phyloP scores from a whole-genome alignment of 2,329 filamentous ascomycete species.

The Daldinia sp. region DNA sequence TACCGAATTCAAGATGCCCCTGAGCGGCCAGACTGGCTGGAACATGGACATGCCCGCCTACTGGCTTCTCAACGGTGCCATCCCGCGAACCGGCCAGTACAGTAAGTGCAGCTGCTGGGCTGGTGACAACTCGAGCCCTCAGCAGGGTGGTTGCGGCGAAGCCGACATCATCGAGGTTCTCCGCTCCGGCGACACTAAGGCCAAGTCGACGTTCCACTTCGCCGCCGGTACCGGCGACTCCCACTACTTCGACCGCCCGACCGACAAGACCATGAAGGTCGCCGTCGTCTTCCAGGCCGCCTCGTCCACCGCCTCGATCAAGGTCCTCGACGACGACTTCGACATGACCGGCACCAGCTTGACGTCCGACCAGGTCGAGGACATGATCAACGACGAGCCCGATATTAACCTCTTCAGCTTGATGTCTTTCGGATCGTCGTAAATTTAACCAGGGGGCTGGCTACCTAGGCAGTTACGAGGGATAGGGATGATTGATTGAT shows the following conservation, averaged over 20 bases:
- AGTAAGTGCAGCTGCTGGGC: slow-evolving; percentile 76
- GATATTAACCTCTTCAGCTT: slow-evolving; percentile 41
- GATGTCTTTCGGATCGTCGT: slow-evolving; percentile 40
- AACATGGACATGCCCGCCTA: slow-evolving; percentile 75
- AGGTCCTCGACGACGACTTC: slow-evolving; percentile 55
- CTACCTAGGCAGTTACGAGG: too few species aligned
- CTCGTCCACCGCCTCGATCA: slow-evolving; percentile 63
- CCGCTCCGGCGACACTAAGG: slow-evolving; percentile 67
- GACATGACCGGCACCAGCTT: slow-evolving; percentile 52
- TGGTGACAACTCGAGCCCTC: slow-evolving; percentile 46
- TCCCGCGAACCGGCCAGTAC: slow-evolving; percentile 76
- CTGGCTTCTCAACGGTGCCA: slow-evolving; percentile 78
- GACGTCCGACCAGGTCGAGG: slow-evolving; percentile 50
- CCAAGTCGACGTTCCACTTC: slow-evolving; percentile 75
- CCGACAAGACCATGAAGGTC: slow-evolving; percentile 65
- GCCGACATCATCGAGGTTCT: slow-evolving; percentile 80
- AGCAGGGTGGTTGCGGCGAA: slow-evolving; percentile 70
- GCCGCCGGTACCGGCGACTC: slow-evolving; percentile 70
- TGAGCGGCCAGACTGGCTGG: slow-evolving; percentile 59
- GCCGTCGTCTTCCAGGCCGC: slow-evolving; percentile 67
- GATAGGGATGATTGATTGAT: background rate
- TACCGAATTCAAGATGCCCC: slow-evolving; percentile 77
- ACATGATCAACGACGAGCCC: slow-evolving; percentile 42
- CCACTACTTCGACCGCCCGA: slow-evolving; percentile 76
- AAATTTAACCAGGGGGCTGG: background rate